A percentile compares a stretch with the other conserved stretches of the same genome.
These are phyloP conservation scores for Termitomyces sp. DNA, from an alignment of 768 basidiomycete species.

Conservation along the genomic window DNA sequence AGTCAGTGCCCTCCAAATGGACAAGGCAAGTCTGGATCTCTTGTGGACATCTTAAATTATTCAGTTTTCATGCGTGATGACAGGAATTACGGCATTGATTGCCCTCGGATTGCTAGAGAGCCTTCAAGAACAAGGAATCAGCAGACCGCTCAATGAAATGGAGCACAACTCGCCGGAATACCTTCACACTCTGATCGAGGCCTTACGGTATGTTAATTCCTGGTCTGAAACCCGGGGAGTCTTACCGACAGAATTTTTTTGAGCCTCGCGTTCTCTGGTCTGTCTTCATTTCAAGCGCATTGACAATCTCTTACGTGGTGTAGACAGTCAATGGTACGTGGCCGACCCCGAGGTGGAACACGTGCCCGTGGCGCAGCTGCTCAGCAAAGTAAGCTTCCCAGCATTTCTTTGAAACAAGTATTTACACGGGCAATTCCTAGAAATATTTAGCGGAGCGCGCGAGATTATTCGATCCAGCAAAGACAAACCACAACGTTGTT, in stretches of 20 bases:
- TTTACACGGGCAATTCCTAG: slow-evolving; percentile 30
- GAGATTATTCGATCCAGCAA: slow-evolving; percentile 64
- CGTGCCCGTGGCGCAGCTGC: slow-evolving; percentile 73
- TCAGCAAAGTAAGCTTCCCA: slow-evolving; percentile 64
- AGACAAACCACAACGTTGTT: slow-evolving; percentile 57
- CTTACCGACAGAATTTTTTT: slow-evolving; percentile 1
- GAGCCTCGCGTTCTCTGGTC: slow-evolving; percentile 73
- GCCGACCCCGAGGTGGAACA: slow-evolving; percentile 78
- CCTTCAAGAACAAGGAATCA: slow-evolving; percentile 69
- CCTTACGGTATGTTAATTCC: slow-evolving; percentile 52
- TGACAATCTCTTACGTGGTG: not conserved
- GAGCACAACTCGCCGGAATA: slow-evolving; percentile 92
- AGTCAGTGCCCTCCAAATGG: slow-evolving; percentile 87
- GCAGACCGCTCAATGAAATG: slow-evolving; percentile 65
- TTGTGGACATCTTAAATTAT: not conserved
- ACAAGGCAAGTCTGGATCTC: slow-evolving; percentile 50
- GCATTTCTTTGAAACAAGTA: not conserved
- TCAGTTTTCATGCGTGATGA: not conserved
- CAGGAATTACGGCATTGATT: slow-evolving; percentile 85
- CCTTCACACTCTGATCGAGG: slow-evolving; percentile 82
- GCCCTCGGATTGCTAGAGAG: slow-evolving; percentile 91
- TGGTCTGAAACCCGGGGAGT: not conserved
- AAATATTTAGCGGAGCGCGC: slow-evolving; percentile 81
- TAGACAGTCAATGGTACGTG: slow-evolving; percentile 88
- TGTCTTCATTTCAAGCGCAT: slow-evolving; percentile 8